phyloP scores from a whole-genome alignment of 805 yeast species.

The Hagleromyces aurorensis region DNA sequence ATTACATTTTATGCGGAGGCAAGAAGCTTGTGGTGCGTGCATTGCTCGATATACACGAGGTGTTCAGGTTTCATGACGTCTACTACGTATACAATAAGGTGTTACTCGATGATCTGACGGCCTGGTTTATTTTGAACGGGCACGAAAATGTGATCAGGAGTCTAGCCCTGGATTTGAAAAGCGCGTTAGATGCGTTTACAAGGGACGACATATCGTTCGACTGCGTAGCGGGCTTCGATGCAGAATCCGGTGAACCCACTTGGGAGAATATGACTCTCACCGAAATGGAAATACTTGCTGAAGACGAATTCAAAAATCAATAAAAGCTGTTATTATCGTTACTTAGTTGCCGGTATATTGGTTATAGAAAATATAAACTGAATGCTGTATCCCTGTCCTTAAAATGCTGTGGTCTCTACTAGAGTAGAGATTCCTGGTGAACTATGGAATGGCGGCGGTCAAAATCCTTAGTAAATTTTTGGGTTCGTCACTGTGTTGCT shows the following conservation, averaged over 20 bases:
- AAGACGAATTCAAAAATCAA: conserved; percentile 34
- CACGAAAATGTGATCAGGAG: conserved; percentile 51
- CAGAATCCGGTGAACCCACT: conserved; percentile 33
- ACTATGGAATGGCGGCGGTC: too few relatives aligned
- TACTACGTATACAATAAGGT: conserved; percentile 79
- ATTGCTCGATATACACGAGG: conserved; percentile 54
- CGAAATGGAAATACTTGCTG: conserved; percentile 56
- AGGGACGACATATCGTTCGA: conserved; percentile 43
- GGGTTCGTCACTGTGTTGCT: too few relatives aligned
- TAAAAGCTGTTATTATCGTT: too few relatives aligned
- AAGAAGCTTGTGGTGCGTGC: conserved; percentile 54
- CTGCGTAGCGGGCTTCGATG: conserved; percentile 32
- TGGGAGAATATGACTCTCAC: conserved; percentile 38
- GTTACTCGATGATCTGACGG: conserved; percentile 65
- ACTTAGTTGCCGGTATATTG: too few relatives aligned
- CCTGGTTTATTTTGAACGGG: conserved; percentile 60
- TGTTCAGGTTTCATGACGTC: conserved; percentile 75
- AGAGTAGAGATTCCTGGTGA: too few relatives aligned
- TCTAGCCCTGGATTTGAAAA: conserved; percentile 56
- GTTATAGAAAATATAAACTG: too few relatives aligned
- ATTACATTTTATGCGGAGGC: conserved; percentile 58
- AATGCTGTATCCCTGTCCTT: too few relatives aligned
- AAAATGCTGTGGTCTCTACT: too few relatives aligned
- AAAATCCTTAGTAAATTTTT: too few relatives aligned
- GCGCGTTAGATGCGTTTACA: conserved; percentile 32